phyloP scores from a whole-genome alignment of 2,329 filamentous ascomycete species.

The Helotiales sp. region DNA sequence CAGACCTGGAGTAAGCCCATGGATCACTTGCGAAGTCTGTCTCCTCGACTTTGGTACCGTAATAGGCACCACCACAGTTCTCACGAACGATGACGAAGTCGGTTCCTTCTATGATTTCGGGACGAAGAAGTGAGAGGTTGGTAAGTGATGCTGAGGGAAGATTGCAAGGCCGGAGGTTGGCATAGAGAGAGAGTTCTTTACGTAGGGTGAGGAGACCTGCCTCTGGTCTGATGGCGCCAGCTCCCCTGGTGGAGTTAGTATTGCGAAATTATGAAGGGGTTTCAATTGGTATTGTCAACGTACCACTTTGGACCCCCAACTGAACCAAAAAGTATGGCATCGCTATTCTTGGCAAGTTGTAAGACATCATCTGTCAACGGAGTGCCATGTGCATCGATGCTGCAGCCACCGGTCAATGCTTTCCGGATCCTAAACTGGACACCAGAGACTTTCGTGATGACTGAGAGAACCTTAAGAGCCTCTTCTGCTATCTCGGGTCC shows the following conservation, averaged over 20 bases:
- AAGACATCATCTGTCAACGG: constrained; percentile 84
- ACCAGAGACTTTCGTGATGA: constrained; percentile 37
- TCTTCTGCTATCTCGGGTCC: constrained; percentile 54
- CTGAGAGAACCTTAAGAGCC: constrained; percentile 53
- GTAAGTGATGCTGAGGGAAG: constrained; percentile 8
- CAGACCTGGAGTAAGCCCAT: constrained; percentile 90
- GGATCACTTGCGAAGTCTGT: constrained; percentile 88
- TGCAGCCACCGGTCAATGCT: constrained; percentile 52
- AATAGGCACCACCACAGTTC: constrained; percentile 99
- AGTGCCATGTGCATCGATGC: constrained; percentile 77
- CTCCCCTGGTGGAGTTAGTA: not conserved
- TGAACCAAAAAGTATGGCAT: constrained; percentile 86
- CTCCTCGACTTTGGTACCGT: constrained; percentile 94
- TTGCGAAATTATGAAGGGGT: not conserved
- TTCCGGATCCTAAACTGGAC: constrained; percentile 10
- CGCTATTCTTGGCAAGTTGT: constrained; percentile 75
- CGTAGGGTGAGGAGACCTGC: constrained; percentile 5
- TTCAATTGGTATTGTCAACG: not conserved
- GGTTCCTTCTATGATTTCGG: constrained; percentile 80
- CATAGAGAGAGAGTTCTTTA: constrained; percentile 8
- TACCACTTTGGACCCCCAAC: constrained; percentile 67
- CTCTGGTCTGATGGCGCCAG: constrained; percentile 3
- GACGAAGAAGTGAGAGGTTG: constrained; percentile 72
- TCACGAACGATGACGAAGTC: constrained; percentile 97
- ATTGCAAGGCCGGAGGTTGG: constrained; percentile 7